Conservation (phyloP, 1,284 basidiomycete species). For the Ceratobasidium sp. region DNA sequence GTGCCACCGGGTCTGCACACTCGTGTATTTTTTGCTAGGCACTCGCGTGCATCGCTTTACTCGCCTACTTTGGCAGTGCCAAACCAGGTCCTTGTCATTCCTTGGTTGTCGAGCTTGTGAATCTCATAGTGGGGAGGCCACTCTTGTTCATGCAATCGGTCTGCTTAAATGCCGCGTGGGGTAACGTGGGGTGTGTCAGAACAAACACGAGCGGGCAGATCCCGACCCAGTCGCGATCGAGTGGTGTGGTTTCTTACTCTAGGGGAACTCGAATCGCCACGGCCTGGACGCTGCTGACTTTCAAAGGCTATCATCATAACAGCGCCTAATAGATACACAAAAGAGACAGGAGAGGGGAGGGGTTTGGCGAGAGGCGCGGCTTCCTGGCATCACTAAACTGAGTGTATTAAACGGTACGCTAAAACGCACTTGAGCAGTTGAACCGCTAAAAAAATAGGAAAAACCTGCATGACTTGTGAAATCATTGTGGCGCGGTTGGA, state of each 20-base stretch:
- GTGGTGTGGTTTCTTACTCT: background rate
- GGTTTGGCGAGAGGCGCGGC: conserved; percentile 11
- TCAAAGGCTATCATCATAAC: conserved; percentile 14
- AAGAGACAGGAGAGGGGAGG: background rate
- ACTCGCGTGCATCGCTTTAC: background rate
- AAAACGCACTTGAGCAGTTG: background rate
- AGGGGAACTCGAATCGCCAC: background rate
- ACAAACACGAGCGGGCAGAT: background rate
- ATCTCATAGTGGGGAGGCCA: too few relatives aligned
- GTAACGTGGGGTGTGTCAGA: background rate
- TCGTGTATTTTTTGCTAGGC: too few relatives aligned
- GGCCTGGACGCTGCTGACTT: background rate
- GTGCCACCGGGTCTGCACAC: too few relatives aligned
- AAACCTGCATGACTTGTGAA: background rate
- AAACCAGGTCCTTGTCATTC: too few relatives aligned
- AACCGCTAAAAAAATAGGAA: background rate
- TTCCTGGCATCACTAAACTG: background rate
- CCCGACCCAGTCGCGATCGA: background rate
- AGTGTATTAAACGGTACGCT: background rate
- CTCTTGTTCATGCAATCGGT: background rate
- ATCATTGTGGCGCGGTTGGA: background rate
- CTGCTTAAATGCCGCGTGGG: background rate
- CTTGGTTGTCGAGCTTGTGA: too few relatives aligned
- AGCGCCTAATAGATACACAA: conserved; percentile 44
- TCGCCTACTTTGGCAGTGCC: background rate